Percentiles rank a stretch among this genome's conserved stretches.
phyloP scores from a whole-genome alignment of 1,284 basidiomycete species.

The Ganoderma lingzhi region DNA sequence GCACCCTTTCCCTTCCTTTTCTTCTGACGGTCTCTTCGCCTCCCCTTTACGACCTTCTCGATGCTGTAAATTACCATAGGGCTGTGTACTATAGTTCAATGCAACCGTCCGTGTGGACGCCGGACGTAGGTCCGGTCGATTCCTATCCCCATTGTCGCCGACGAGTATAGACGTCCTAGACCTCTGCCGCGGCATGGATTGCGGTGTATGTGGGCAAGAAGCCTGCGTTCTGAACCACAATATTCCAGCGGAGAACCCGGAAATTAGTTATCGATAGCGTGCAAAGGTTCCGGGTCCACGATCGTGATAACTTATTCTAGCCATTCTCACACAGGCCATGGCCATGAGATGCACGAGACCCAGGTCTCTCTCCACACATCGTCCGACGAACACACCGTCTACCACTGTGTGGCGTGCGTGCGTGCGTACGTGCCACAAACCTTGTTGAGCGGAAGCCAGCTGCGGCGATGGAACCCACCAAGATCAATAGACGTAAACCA shows the following conservation, averaged over 20 bases:
- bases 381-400: not conserved
- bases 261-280: not conserved
- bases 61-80: not conserved
- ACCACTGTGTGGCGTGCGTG: not conserved
- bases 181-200: not conserved
- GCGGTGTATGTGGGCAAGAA: not conserved
- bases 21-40: not conserved
- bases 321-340: not conserved
- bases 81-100: slow-evolving; percentile 10
- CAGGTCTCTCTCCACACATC: not conserved
- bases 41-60: not conserved
- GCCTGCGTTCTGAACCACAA: not conserved
- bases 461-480: not conserved
- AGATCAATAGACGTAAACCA: not conserved
- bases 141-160: not conserved
- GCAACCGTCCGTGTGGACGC: slow-evolving; percentile 4
- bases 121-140: not conserved
- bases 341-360: not conserved
- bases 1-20: not conserved
- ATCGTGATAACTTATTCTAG: not conserved
- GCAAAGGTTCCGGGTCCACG: not conserved
- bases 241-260: not conserved
- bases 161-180: not conserved
- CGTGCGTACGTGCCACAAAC: not conserved
- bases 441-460: not conserved